These are phyloP conservation scores for Trichophyton mentagrophytes DNA, from an alignment of 2,329 filamentous ascomycete genomes.

Conservation along the genomic window DNA sequence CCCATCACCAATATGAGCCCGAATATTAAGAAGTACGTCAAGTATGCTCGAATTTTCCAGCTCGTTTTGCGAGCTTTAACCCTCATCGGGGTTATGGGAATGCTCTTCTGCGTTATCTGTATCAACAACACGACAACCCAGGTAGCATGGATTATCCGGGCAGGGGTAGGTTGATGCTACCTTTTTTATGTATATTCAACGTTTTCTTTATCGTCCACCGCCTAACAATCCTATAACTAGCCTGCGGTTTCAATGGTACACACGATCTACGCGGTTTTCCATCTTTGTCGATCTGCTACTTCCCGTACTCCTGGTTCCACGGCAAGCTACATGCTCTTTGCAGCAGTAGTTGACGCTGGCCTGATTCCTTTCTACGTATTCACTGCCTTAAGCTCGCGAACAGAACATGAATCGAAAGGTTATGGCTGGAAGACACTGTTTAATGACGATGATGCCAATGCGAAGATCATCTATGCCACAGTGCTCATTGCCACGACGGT, in stretches of 20 bases:
- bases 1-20: slow-evolving; percentile 55
- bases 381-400: slow-evolving; percentile 42
- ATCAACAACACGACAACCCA: slow-evolving; percentile 53
- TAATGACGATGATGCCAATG: slow-evolving; percentile 39
- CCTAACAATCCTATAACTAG: slow-evolving; percentile 34
- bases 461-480: slow-evolving; percentile 50
- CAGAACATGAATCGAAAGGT: slow-evolving; percentile 34
- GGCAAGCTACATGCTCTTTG: slow-evolving; percentile 80
- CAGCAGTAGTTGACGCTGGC: slow-evolving; percentile 57
- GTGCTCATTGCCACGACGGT: slow-evolving; percentile 56
- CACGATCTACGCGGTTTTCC: slow-evolving; percentile 66
- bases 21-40: slow-evolving; percentile 58
- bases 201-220: background rate
- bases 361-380: slow-evolving; percentile 53
- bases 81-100: slow-evolving; percentile 54
- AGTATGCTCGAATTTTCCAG: slow-evolving; percentile 55
- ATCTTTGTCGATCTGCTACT: slow-evolving; percentile 58
- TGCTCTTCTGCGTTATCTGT: slow-evolving; percentile 64
- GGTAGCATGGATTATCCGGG: slow-evolving; percentile 62
- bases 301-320: slow-evolving; percentile 65
- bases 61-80: slow-evolving; percentile 54
- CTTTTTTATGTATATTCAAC: background rate
- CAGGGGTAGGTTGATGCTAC: slow-evolving; percentile 47
- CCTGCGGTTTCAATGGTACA: slow-evolving; percentile 62
- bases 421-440: slow-evolving; percentile 59